A percentile compares a stretch with the other conserved stretches of the same genome.
Evolutionary conservation across 1,284 basidiomycete species (phyloP).

Genomic region (Taiwanofungus camphoratus): DNA sequence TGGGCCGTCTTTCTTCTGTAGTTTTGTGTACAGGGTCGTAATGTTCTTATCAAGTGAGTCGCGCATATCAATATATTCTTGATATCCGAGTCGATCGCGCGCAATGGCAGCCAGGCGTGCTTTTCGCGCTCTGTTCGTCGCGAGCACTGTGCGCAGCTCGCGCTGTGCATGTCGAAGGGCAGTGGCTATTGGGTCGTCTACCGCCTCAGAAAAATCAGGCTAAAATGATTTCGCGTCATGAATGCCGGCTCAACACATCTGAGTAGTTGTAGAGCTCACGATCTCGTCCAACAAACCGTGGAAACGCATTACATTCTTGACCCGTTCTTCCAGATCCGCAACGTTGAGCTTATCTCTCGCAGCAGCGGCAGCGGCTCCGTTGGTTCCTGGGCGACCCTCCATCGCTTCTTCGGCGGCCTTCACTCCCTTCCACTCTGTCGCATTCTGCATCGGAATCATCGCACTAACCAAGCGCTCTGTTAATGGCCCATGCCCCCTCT

Average conservation of each 20-base stretch:
- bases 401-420: constrained; percentile 79
- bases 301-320: constrained; percentile 67
- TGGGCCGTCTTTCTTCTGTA: constrained; percentile 69
- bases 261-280: constrained; percentile 32
- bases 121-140: constrained; percentile 81
- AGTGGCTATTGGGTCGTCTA: constrained; percentile 91
- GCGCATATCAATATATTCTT: constrained; percentile 78
- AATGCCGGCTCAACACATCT: not conserved
- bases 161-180: constrained; percentile 85
- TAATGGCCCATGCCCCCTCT: constrained; percentile 71
- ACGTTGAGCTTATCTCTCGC: constrained; percentile 69
- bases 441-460: constrained; percentile 60
- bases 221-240: constrained; percentile 25
- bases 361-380: constrained; percentile 66
- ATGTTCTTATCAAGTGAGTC: constrained; percentile 84
- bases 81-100: constrained; percentile 84
- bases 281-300: constrained; percentile 57
- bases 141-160: constrained; percentile 72
- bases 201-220: constrained; percentile 73
- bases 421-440: constrained; percentile 63
- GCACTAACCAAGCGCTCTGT: constrained; percentile 80
- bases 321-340: constrained; percentile 61
- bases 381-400: constrained; percentile 71
- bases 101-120: constrained; percentile 70
- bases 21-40: constrained; percentile 58